These are phyloP conservation scores for Gaeumannomyces sp. DNA, from an alignment of 2,329 filamentous ascomycete genomes.

Conservation along the genomic window DNA sequence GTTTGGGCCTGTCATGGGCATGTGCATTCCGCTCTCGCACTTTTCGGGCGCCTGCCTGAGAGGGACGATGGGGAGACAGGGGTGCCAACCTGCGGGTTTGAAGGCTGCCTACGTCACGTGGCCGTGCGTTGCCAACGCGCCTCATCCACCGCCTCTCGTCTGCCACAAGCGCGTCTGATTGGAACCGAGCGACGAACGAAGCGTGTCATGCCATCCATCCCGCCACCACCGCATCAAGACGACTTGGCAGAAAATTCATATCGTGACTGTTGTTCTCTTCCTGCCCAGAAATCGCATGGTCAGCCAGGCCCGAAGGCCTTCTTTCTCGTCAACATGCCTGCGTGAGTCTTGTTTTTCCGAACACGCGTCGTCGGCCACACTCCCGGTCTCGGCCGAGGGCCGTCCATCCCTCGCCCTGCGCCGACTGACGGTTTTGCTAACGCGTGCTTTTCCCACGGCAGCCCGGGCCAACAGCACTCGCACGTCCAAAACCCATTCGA, in stretches of 20 bases:
- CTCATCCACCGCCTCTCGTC: background rate
- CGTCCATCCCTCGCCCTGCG: background rate
- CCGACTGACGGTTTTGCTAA: background rate
- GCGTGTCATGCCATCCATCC: background rate
- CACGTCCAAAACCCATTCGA: slow-evolving; percentile 72
- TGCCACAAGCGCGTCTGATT: slow-evolving; percentile 1
- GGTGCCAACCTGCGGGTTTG: background rate
- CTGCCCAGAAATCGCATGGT: background rate
- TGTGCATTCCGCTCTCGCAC: too few relatives aligned
- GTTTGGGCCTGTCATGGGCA: background rate
- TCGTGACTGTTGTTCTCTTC: background rate
- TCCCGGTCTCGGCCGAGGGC: background rate
- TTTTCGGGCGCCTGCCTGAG: too few relatives aligned
- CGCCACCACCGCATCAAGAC: background rate
- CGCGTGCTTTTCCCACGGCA: slow-evolving; percentile 25
- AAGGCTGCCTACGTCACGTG: slow-evolving; percentile 8
- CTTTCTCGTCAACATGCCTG: slow-evolving; percentile 15
- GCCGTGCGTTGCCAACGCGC: slow-evolving; percentile 7
- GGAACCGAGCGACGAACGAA: background rate
- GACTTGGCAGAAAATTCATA: background rate
- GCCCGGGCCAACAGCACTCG: slow-evolving; percentile 64
- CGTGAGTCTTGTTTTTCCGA: slow-evolving; percentile 13
- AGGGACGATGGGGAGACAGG: background rate
- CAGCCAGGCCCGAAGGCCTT: background rate
- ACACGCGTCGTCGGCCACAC: background rate